Conservation (phyloP, 164 flowering plant species). For the Houttuynia cordata region DNA sequence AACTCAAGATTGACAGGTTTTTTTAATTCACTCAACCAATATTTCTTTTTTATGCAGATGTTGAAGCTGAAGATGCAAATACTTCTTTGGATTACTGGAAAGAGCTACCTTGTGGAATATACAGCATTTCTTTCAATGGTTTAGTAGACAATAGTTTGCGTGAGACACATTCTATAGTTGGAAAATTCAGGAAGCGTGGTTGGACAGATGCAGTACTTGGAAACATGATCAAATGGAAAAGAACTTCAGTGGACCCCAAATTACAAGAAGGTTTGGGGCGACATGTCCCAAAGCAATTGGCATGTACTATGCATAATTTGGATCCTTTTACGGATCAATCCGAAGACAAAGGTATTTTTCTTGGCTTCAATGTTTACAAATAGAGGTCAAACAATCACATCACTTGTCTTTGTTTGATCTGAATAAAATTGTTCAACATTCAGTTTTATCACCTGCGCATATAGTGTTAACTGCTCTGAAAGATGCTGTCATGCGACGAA, state of each 20-base stretch:
- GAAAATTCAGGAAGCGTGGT: conserved; percentile 55
- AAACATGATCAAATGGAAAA: conserved; percentile 71
- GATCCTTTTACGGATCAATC: not conserved
- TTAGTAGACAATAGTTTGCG: conserved; percentile 10
- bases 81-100: conserved; percentile 48
- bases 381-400: not conserved
- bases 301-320: conserved; percentile 10
- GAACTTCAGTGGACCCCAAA: conserved; percentile 49
- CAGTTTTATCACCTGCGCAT: conserved; percentile 32
- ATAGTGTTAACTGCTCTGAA: conserved; percentile 47
- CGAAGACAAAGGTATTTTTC: conserved; percentile 5
- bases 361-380: not conserved
- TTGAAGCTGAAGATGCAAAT: conserved; percentile 22
- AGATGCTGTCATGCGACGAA: conserved; percentile 58
- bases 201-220: conserved; percentile 47
- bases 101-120: conserved; percentile 90
- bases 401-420: not conserved
- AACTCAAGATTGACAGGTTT: not conserved
- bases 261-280: conserved; percentile 12
- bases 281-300: conserved; percentile 2
- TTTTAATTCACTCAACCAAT: not conserved
- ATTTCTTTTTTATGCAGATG: conserved; percentile 23
- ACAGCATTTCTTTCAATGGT: conserved; percentile 38
- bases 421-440: conserved; percentile 4
- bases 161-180: conserved; percentile 13